Conservation (phyloP, 2,329 filamentous ascomycete genomes). For the Calonectria multiphialidica region DNA sequence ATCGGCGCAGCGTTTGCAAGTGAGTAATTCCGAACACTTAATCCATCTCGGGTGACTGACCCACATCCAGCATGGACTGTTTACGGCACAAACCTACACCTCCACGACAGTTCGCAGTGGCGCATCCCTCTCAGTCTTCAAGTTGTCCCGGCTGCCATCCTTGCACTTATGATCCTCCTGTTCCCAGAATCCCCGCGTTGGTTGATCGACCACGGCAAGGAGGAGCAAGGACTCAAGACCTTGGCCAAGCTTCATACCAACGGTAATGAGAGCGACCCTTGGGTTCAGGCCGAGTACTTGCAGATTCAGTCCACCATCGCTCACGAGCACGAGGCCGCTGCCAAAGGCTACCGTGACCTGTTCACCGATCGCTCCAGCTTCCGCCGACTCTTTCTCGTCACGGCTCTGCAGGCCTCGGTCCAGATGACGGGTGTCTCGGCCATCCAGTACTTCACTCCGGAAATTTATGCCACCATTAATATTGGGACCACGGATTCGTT, state of each 20-base stretch:
- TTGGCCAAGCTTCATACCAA: slow-evolving; percentile 77
- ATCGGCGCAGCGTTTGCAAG: slow-evolving; percentile 74
- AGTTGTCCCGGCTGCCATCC: slow-evolving; percentile 28
- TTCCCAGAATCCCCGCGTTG: slow-evolving; percentile 42
- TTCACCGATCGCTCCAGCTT: slow-evolving; percentile 72
- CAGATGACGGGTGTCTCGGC: slow-evolving; percentile 82
- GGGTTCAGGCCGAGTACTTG: slow-evolving; percentile 78
- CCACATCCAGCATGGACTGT: slow-evolving; percentile 71
- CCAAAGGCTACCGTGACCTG: slow-evolving; percentile 76
- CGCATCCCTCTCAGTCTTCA: slow-evolving; percentile 36
- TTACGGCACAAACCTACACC: slow-evolving; percentile 60
- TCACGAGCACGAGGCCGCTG: slow-evolving; percentile 75
- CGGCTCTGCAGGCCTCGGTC: slow-evolving; percentile 74
- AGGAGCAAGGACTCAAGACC: slow-evolving; percentile 72
- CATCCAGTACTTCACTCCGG: slow-evolving; percentile 79
- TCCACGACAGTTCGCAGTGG: slow-evolving; percentile 26
- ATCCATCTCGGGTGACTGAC: neutral
- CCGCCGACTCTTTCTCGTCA: slow-evolving; percentile 76
- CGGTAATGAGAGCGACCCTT: slow-evolving; percentile 73
- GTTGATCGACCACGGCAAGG: slow-evolving; percentile 74
- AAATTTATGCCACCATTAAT: slow-evolving; percentile 75
- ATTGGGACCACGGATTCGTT: slow-evolving; percentile 74
- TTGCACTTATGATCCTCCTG: slow-evolving; percentile 34
- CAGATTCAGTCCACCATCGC: slow-evolving; percentile 77
- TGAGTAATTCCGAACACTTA: neutral